Base-by-base conservation (phyloP, 768 basidiomycete species). In the Pleurotus cornucopiae region DNA sequence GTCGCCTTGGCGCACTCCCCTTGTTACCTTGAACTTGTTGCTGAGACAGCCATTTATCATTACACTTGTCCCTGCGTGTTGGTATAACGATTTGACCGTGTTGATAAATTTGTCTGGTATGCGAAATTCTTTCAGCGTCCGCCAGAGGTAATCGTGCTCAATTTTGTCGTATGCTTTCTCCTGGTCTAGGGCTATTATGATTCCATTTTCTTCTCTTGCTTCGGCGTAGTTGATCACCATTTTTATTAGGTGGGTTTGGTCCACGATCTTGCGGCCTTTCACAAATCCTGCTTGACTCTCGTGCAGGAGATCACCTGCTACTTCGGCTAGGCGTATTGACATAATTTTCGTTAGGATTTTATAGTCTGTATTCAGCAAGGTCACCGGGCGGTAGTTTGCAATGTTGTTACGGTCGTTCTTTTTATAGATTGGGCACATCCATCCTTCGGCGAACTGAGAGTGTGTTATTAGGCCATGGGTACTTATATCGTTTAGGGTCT, bases 361-460 rank as follows among this genome's bases (percentile, higher is more conserved):
- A 25, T 74, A 74, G 60, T 74, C 71, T 1, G 66, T 53, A 59
- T 74, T 74, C 3, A 72, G 62, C 0, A 76, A 59, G 0, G 71
- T 74, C 0, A 78, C 74, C 0, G 73, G 75, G 0, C 70, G 0
- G 47, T 77, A 76, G 57, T 73, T 75, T 13, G 38, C 63, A 0
- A 75, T 72, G 1, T 67, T 56, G 0, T 44, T 49, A 1, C 20
- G 44, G 16, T 73, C 70, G 3, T 66, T 69, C 43, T 78, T 78
- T 37, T 79, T 79, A 55, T 72, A 78, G 0, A 79, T 25, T 0
- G 70, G 74, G 63, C 72, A 71, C 66, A 73, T 68, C 71, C 69
- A 70, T 0, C 76, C 76, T 6, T 63, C 43, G 0, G 66, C 23
- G 51, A 74, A 79, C 0, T 21, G 1, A 0, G 63, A 57, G 0